Percentiles rank a stretch among this genome's conserved stretches.
These are phyloP conservation scores for Rhododendron vialii DNA, from an alignment of 148 eudicot species.

Conservation along the genomic window DNA sequence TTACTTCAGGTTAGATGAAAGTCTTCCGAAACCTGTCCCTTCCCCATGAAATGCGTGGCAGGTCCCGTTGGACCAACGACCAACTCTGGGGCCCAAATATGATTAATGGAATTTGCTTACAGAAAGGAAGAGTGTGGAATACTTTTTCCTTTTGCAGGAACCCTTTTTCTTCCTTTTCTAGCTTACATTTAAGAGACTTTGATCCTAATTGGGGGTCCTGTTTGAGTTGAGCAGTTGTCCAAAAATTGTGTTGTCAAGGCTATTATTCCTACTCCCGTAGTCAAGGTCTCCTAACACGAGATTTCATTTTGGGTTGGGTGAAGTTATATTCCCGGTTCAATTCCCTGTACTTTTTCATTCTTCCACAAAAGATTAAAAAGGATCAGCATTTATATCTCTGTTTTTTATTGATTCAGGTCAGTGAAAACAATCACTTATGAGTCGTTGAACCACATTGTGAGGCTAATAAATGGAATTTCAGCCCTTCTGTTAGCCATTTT, in stretches of 20 bases:
- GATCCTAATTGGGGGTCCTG: not conserved
- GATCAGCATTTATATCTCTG: not conserved
- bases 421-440: conserved; percentile 91
- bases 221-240: not conserved
- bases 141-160: not conserved
- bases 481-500: conserved; percentile 75
- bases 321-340: not conserved
- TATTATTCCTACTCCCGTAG: not conserved
- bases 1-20: not conserved
- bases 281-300: not conserved
- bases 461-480: conserved; percentile 87
- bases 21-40: not conserved
- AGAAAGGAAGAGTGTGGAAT: not conserved
- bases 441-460: conserved; percentile 68
- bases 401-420: conserved; percentile 49
- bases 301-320: not conserved
- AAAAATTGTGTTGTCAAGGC: not conserved
- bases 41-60: not conserved
- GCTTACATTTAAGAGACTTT: not conserved
- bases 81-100: not conserved
- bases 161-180: not conserved
- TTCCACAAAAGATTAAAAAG: not conserved
- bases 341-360: not conserved
- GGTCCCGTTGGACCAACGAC: not conserved
- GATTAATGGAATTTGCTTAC: not conserved